phyloP scores from a whole-genome alignment of 108 stramenopile species.

The Nitzschia sp. region DNA sequence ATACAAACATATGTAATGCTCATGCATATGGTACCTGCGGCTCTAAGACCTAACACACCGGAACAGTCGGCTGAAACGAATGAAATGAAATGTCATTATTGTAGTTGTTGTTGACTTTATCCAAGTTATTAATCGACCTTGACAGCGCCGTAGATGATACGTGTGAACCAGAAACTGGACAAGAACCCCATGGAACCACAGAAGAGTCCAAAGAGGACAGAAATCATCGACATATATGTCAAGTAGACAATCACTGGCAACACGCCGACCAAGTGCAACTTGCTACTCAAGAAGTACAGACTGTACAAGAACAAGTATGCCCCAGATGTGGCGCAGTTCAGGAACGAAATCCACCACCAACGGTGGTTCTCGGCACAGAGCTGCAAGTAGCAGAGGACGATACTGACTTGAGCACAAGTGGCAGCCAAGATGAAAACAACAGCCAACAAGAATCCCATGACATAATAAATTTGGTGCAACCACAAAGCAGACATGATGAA shows the following conservation, averaged over 20 bases:
- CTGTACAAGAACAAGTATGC: conserved; percentile 96
- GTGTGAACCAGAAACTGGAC: conserved; percentile 83
- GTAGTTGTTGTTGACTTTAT: conserved; percentile 1
- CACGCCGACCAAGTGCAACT: conserved; percentile 85
- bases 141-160: conserved; percentile 78
- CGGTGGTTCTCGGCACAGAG: conserved; percentile 97
- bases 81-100: background rate
- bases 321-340: conserved; percentile 91
- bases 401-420: conserved; percentile 95
- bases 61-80: too few species aligned
- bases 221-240: conserved; percentile 95
- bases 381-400: conserved; percentile 98
- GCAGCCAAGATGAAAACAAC: conserved; percentile 90
- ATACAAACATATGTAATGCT: too few species aligned
- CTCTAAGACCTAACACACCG: too few species aligned
- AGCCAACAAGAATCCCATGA: conserved; percentile 97
- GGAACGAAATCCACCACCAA: conserved; percentile 99
- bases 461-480: conserved; percentile 98
- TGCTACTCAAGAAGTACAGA: conserved; percentile 89
- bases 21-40: too few species aligned
- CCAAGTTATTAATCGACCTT: conserved; percentile 71
- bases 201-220: conserved; percentile 87
- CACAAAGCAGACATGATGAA: conserved; percentile 99
- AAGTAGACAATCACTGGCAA: conserved; percentile 92
- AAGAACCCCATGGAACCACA: conserved; percentile 93